Evolutionary conservation across 805 yeast genomes (phyloP).

Genomic region (Osmozyma mogii): DNA sequence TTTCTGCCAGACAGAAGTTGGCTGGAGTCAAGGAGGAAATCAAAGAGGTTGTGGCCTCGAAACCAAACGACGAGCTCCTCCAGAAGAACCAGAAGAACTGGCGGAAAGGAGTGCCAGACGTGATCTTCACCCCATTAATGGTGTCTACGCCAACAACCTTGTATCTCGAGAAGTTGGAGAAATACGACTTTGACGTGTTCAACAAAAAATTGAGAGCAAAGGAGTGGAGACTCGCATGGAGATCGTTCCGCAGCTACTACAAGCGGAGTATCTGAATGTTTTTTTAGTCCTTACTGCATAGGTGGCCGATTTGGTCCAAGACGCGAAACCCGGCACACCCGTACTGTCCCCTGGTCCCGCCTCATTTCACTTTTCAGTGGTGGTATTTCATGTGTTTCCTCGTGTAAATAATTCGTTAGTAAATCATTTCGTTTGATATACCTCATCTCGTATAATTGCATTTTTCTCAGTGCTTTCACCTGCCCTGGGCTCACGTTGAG

Average conservation of each 20-base stretch:
- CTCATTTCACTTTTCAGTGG: too few species aligned
- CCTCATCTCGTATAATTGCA: too few species aligned
- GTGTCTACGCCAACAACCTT: constrained; percentile 55
- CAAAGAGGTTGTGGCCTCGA: constrained; percentile 16
- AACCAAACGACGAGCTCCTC: constrained; percentile 18
- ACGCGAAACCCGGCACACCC: too few species aligned
- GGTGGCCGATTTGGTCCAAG: too few species aligned
- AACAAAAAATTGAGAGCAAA: constrained; percentile 34
- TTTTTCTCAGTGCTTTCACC: too few species aligned
- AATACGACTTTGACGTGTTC: constrained; percentile 55
- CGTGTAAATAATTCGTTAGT: too few species aligned
- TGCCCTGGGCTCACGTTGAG: too few species aligned
- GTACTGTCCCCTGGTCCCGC: too few species aligned
- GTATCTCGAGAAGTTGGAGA: constrained; percentile 54
- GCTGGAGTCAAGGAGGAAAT: constrained; percentile 30
- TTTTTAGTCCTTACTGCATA: background rate
- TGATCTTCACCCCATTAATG: constrained; percentile 61
- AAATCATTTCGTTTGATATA: too few species aligned
- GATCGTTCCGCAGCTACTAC: constrained; percentile 42
- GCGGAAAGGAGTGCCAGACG: constrained; percentile 50
- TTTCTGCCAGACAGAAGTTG: constrained; percentile 58
- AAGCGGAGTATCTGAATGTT: constrained; percentile 24
- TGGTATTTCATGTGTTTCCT: too few species aligned
- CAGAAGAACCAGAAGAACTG: constrained; percentile 25
- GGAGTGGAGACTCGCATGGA: constrained; percentile 65